phyloP scores from a whole-genome alignment of 148 eudicot species.

The Spergularia bocconei region DNA sequence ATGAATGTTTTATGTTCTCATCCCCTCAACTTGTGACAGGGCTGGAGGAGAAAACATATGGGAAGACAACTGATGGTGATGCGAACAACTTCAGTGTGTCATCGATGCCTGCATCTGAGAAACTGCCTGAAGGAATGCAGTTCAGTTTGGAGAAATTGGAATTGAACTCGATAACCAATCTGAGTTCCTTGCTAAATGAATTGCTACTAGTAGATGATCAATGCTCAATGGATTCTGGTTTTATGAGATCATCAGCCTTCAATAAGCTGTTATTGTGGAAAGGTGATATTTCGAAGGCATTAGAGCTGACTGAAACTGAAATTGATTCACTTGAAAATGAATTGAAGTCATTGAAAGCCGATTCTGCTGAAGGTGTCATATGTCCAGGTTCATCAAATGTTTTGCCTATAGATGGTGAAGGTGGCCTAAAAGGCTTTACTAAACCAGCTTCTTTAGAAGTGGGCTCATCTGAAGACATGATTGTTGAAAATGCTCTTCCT shows the following conservation, averaged over 20 bases:
- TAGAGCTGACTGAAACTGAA: constrained; percentile 77
- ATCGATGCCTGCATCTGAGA: constrained; percentile 37
- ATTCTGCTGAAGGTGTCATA: constrained; percentile 24
- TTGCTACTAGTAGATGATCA: constrained; percentile 48
- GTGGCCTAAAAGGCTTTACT: constrained; percentile 26
- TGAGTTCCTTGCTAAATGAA: constrained; percentile 54
- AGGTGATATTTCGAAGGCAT: constrained; percentile 54
- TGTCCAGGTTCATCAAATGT: constrained; percentile 41
- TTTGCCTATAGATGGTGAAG: constrained; percentile 29
- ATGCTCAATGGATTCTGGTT: constrained; percentile 45
- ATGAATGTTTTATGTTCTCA: constrained; percentile 11
- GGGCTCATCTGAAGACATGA: constrained; percentile 36
- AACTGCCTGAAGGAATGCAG: constrained; percentile 37
- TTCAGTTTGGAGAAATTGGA: constrained; percentile 52
- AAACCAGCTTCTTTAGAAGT: constrained; percentile 43
- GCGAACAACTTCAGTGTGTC: constrained; percentile 45
- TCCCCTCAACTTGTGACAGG: constrained; percentile 40
- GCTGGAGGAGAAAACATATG: constrained; percentile 49
- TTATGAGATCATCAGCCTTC: constrained; percentile 46
- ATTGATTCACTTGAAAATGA: constrained; percentile 84
- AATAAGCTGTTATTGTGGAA: constrained; percentile 63
- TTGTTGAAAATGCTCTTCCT: constrained; percentile 30
- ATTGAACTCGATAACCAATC: constrained; percentile 36
- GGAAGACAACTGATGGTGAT: constrained; percentile 40
- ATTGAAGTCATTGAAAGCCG: constrained; percentile 44